Conservation (phyloP, 2,329 filamentous ascomycete genomes). For the Cladorrhinum sp. region DNA sequence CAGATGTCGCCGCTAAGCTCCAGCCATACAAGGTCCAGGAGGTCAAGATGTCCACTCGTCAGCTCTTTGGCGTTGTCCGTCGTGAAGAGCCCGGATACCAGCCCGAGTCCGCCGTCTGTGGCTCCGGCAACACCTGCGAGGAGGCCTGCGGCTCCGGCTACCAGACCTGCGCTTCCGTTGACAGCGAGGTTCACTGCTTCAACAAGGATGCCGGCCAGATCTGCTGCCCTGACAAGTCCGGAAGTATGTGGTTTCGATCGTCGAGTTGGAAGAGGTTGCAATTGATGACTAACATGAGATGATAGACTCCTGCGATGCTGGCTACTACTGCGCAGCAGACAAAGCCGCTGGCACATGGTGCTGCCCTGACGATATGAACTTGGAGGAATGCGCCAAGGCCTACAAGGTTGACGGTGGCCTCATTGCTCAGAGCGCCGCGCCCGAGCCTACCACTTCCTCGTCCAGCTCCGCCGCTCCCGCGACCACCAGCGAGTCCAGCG, state of each 20-base stretch:
- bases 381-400: conserved; percentile 52
- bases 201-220: conserved; percentile 49
- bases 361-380: conserved; percentile 55
- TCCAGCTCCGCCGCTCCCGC: conserved; percentile 32
- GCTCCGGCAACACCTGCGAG: conserved; percentile 49
- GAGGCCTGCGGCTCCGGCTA: conserved; percentile 53
- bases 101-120: conserved; percentile 48
- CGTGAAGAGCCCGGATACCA: conserved; percentile 46
- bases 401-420: conserved; percentile 49
- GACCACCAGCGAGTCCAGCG: conserved; percentile 13
- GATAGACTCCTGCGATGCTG: conserved; percentile 56
- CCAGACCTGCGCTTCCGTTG: conserved; percentile 47
- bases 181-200: conserved; percentile 56
- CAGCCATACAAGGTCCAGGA: conserved; percentile 35
- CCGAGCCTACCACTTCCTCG: conserved; percentile 33
- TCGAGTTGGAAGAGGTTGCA: background rate
- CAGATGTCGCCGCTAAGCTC: conserved; percentile 33
- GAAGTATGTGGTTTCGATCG: conserved; percentile 46
- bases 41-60: conserved; percentile 36
- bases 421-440: conserved; percentile 42
- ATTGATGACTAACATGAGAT: conserved; percentile 15
- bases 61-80: conserved; percentile 42
- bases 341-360: conserved; percentile 52
- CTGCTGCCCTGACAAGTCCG: conserved; percentile 56
- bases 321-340: conserved; percentile 62